A percentile compares a stretch with the other conserved stretches of the same genome.
Conservation (phyloP, 202 grass and related monocot species). For the Schoenoplectus tabernaemontani region DNA sequence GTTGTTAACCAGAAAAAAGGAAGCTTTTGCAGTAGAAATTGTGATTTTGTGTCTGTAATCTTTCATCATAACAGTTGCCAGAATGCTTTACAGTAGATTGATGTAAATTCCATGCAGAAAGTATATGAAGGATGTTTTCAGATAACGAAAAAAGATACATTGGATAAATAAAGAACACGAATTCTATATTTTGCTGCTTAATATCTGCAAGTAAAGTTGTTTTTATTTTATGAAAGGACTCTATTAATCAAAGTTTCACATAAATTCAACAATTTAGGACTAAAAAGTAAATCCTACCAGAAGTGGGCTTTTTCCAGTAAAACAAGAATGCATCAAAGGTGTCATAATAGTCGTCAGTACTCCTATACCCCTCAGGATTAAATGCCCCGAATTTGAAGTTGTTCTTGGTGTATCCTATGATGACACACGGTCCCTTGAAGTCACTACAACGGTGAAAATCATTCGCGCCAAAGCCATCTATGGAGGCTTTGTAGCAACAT, state of each 20-base stretch:
- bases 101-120: neutral
- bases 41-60: neutral
- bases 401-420: conserved; percentile 39
- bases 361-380: conserved; percentile 79
- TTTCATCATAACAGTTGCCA: neutral
- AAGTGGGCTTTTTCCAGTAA: conserved; percentile 37
- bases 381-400: conserved; percentile 70
- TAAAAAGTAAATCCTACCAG: neutral
- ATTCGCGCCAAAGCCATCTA: conserved; percentile 62
- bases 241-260: neutral
- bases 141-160: neutral
- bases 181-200: neutral
- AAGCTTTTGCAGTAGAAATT: neutral
- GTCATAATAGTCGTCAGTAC: conserved; percentile 95
- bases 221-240: neutral
- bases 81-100: neutral
- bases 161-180: neutral
- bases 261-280: neutral
- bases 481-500: conserved; percentile 74
- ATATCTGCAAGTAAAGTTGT: neutral
- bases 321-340: conserved; percentile 83
- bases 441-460: conserved; percentile 71
- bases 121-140: neutral
- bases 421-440: conserved; percentile 89
- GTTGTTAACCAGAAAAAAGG: neutral